Evolutionary conservation across 139 green algal species (phyloP).

Genomic region (Trebouxia sp.): DNA sequence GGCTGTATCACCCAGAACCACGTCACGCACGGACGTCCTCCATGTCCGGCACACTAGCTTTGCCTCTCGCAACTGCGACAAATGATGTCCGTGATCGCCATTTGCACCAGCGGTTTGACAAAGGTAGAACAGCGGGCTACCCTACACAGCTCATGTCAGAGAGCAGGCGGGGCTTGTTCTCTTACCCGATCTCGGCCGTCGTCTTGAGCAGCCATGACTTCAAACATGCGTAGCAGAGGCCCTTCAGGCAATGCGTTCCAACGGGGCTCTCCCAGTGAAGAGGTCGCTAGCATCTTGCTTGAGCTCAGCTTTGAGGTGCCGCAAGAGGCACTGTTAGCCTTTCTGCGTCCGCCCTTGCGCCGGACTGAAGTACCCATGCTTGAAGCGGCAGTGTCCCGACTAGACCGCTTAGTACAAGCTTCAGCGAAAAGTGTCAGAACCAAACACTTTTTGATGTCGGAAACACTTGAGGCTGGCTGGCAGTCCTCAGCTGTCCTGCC

Average conservation of each 20-base stretch:
- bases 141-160: background rate
- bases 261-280: background rate
- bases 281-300: background rate
- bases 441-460: too few relatives aligned
- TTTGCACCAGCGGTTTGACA: background rate
- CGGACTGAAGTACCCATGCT: background rate
- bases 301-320: conserved; percentile 10
- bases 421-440: too few relatives aligned
- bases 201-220: background rate
- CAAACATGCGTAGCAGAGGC: conserved; percentile 19
- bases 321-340: background rate
- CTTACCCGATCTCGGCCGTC: background rate
- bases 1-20: conserved; percentile 21
- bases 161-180: background rate
- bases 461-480: too few relatives aligned
- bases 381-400: background rate
- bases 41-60: conserved; percentile 4
- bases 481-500: too few relatives aligned
- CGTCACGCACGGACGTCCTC: background rate
- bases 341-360: background rate
- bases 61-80: background rate
- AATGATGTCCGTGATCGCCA: background rate
- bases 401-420: too few relatives aligned
- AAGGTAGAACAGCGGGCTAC: too few relatives aligned
- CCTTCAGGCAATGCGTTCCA: conserved; percentile 23